Base-by-base conservation (phyloP, 192 early-diverging fungal genomes). In the Umbelopsis vinacea region DNA sequence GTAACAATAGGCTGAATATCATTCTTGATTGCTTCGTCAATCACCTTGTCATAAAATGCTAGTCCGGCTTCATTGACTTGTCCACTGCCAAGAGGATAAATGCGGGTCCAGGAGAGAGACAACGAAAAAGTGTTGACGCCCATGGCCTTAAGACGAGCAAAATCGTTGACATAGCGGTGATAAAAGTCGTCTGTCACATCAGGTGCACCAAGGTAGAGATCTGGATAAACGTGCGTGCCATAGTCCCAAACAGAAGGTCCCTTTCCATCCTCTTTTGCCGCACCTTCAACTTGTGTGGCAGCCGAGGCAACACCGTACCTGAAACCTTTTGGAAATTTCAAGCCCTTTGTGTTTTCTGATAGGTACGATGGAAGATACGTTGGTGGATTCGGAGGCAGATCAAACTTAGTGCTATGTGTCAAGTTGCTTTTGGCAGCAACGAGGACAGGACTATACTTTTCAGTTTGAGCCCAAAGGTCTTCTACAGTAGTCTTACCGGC, bases 241-340 rank as follows among this genome's bases (percentile, higher is more conserved):
- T 54, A 37, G 67, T 85, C 83, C 83, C 83, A 85, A 43, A 85
- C 69, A 3, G 83, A 76, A 7, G 67, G 72, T 38, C 82, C 84
- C 50, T 79, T 72, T 12, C 83, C 83, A 57, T 72, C 85, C 29
- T 74, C 85, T 38, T 87, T 76, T 14, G 71, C 66, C 5, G 46
- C 75, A 47, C 83, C 83, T 80, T 84, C 83, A 17, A 87, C 67
- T 60, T 84, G 83, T 76, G 76, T 82, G n/a, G 83, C 68, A 54
- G 83, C 71, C 45, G 85, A 82, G 52, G 79, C 80, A 14, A 46
- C 35, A 38, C 52, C 67, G 29, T 52, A 76, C 12, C 37, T 66
- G 54, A 76, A 76, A 2, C 52, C 29, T 7, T 69, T 46, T 29
- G 57, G 57, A 33, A 63, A 63, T 19, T 63, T 63, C 19, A 63